Conservation (phyloP, 345 rosid species). For the Brassica cretica region DNA sequence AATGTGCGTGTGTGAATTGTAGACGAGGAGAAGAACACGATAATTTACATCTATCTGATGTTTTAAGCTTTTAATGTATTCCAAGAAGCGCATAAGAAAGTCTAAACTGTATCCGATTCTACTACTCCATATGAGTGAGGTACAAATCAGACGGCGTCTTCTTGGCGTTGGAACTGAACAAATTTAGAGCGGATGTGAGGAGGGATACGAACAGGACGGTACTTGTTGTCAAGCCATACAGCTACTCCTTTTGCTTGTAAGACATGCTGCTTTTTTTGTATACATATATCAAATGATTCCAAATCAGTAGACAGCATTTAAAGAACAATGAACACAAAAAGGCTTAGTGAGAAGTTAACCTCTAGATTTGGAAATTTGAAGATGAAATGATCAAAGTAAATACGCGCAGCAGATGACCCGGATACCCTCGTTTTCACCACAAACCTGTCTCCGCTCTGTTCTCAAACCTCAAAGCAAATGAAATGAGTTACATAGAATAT, state of each 20-base stretch:
- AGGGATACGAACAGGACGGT: slow-evolving; percentile 69
- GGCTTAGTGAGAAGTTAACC: slow-evolving; percentile 39
- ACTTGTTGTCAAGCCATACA: slow-evolving; percentile 77
- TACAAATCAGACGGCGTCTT: slow-evolving; percentile 38
- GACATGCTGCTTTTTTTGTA: slow-evolving; percentile 47
- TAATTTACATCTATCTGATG: no score
- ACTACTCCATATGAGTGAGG: not conserved
- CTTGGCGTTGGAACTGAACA: slow-evolving; percentile 45
- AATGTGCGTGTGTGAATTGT: no score
- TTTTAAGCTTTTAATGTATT: no score
- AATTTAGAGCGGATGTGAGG: slow-evolving; percentile 53
- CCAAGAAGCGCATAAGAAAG: no score
- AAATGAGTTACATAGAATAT: not conserved
- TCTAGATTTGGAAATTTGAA: slow-evolving; percentile 72
- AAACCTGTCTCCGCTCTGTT: slow-evolving; percentile 72
- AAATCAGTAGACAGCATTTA: not conserved
- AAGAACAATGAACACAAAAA: not conserved
- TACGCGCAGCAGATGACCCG: slow-evolving; percentile 64
- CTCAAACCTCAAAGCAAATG: slow-evolving; percentile 25
- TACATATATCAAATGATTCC: not conserved
- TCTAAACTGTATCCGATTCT: no score
- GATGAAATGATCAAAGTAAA: slow-evolving; percentile 73
- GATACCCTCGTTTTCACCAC: slow-evolving; percentile 65
- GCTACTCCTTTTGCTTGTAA: slow-evolving; percentile 71
- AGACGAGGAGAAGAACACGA: no score